Evolutionary conservation across 495 filamentous ascomycete genomes (phyloP).

Genomic region (Neurospora cerealis): DNA sequence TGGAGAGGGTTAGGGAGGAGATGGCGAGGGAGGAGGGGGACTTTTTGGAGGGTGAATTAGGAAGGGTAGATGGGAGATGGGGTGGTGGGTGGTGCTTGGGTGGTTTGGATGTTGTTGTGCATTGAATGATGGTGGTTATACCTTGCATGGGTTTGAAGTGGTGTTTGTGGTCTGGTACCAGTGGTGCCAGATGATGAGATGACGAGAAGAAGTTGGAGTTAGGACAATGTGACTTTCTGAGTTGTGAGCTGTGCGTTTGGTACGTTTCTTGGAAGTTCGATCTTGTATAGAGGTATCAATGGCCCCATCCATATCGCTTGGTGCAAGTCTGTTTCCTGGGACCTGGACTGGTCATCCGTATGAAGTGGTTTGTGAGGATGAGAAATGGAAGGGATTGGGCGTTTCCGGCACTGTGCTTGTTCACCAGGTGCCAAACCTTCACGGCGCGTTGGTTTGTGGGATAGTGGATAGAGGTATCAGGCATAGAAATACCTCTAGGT

Average conservation of each 20-base stretch:
- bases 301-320: background rate
- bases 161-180: background rate
- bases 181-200: background rate
- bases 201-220: background rate
- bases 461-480: background rate
- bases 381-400: background rate
- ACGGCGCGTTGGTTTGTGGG: background rate
- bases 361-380: background rate
- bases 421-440: background rate
- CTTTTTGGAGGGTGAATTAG: conserved; percentile 3
- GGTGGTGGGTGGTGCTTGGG: background rate
- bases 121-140: background rate
- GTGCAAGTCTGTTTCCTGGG: background rate
- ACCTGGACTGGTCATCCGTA: background rate
- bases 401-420: background rate
- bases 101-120: background rate
- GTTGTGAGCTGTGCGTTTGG: background rate
- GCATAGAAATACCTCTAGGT: background rate
- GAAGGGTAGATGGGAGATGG: background rate
- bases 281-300: background rate
- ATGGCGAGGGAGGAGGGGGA: conserved; percentile 11
- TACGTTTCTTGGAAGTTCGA: background rate
- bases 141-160: background rate
- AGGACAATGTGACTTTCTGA: background rate
- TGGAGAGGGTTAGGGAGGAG: conserved; percentile 3